Evolutionary conservation across 2,329 filamentous ascomycete species (phyloP).

Genomic region (Penicillium sp.): DNA sequence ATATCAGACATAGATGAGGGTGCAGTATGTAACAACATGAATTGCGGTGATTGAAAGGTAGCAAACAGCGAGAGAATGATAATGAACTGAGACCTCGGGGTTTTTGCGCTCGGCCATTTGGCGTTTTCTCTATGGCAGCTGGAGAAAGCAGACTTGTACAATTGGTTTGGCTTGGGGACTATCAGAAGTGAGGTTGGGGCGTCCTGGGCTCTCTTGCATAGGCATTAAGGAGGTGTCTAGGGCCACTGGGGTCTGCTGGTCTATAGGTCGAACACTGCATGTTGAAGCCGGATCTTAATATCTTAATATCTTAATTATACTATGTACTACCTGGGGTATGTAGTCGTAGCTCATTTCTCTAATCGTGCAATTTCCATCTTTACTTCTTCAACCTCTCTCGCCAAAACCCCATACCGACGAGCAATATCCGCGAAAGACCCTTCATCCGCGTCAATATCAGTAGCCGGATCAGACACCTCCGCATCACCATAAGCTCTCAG

Average conservation of each 20-base stretch:
- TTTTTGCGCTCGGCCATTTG: background rate
- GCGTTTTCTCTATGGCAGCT: background rate
- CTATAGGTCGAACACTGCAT: background rate
- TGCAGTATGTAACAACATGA: conserved; percentile 1
- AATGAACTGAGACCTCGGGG: background rate
- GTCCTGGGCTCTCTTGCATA: background rate
- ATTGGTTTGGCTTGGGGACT: background rate
- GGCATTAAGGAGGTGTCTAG: background rate
- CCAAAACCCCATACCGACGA: conserved; percentile 38
- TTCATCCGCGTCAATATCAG: conserved; percentile 9
- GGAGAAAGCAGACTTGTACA: background rate
- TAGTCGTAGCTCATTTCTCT: conserved; percentile 11
- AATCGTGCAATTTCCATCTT: conserved; percentile 30
- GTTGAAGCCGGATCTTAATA: background rate
- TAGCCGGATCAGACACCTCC: conserved; percentile 16
- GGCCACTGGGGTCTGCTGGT: background rate
- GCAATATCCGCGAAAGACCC: conserved; percentile 38
- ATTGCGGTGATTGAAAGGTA: conserved; percentile 8
- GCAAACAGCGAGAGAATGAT: conserved; percentile 10
- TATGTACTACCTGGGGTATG: background rate
- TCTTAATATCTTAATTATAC: background rate
- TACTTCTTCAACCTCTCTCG: conserved; percentile 38
- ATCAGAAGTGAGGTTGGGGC: background rate
- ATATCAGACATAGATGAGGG: conserved; percentile 24
- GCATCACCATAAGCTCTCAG: conserved; percentile 36